Evolutionary conservation across 768 basidiomycete genomes (phyloP), one percentile per base, ranked within the genome.

Genomic region (Lactarius hatsudake): DNA sequence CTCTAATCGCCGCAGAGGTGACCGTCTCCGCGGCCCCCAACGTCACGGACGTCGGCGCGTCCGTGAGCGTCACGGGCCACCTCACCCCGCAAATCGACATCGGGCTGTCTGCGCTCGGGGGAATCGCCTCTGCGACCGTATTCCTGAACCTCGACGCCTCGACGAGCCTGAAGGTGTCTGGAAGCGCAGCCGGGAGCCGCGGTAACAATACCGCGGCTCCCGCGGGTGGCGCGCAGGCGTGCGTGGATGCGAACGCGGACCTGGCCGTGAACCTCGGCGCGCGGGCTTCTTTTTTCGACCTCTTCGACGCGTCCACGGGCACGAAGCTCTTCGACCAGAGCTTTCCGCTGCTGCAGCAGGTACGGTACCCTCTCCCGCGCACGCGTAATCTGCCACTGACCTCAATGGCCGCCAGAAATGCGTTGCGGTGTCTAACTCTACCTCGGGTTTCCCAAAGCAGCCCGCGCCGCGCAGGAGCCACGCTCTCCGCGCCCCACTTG

Each of bases 41-140:
- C 10, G 20, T 58, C 55, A 42, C 74, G 23, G 13, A 53, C 12
- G 23, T 1, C 5, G 26, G 51, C 23, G 77, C 78, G n/a, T 75
- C 75, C 2, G 82, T 81, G 15, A 78, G 73, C 3, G 66, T 85
- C 32, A 73, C 76, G 32, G 83, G 80, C 2, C 83, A 86, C 71
- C 73, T 86, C 42, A 84, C 82, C 64, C 85, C 84, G 0, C 74
- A 66, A 51, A 75, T 64, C 65, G 66, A 15, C 20, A 42, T 71
- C 26, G 62, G 26, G 6, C 8, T 56, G 20, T 34, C 28, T 26
- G 57, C 62, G 28, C 59, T 67, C 10, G 38, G 55, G n/a, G 59
- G 55, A 34, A 26, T 26, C 10, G 57, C 45, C 12, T 12, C 18
- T 10, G 23, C 64, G 30, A 65, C 6, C 26, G 64, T 65, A 23